These are phyloP conservation scores for Russula abietina DNA, from an alignment of 768 basidiomycete species.

Conservation along the genomic window DNA sequence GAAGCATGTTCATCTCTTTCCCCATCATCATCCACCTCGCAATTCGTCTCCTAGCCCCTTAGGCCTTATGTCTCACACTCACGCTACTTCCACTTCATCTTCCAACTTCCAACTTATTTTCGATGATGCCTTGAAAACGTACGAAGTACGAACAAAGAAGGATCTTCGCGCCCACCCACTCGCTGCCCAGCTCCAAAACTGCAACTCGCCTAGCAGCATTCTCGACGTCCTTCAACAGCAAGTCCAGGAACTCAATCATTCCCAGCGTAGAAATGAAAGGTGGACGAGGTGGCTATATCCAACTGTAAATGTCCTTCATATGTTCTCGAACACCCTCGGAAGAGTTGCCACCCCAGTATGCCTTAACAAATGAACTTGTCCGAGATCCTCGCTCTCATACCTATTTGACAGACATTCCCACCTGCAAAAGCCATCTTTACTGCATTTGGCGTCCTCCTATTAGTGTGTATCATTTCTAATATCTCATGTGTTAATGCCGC, in stretches of 20 bases:
- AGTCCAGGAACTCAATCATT: background rate
- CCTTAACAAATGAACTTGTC: no score
- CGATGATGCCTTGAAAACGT: background rate
- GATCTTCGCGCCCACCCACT: background rate
- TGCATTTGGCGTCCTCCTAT: background rate
- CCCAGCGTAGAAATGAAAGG: background rate
- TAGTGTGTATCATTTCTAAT: background rate
- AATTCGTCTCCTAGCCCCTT: background rate
- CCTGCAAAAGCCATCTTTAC: background rate
- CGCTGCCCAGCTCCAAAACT: background rate
- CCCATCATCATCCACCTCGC: background rate
- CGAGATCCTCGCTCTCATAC: background rate
- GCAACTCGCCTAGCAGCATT: background rate
- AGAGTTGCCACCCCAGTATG: background rate
- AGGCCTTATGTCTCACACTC: background rate
- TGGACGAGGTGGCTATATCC: background rate
- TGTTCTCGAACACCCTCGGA: background rate
- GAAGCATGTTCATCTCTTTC: no score
- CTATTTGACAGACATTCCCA: background rate
- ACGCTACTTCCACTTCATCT: background rate
- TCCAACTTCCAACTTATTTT: background rate
- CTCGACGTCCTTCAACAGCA: background rate
- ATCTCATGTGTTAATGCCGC: background rate
- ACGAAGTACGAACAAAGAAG: background rate
- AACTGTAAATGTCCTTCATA: background rate